Conservation (phyloP, 2,329 filamentous ascomycete species). For the Hawksworthiomyces lignivorus region DNA sequence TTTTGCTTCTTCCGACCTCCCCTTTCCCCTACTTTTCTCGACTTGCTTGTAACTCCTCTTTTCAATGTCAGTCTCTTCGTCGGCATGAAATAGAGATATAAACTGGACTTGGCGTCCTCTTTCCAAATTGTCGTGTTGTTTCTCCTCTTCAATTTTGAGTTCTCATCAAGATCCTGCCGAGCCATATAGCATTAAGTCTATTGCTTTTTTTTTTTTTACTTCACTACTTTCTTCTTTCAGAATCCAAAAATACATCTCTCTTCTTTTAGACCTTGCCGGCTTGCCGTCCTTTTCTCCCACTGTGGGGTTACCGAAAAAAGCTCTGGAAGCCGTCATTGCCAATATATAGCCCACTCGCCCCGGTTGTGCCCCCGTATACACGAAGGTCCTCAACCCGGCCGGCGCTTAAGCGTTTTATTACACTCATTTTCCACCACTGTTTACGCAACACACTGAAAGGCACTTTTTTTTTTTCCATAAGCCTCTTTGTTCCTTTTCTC, state of each 20-base stretch:
- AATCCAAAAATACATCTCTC: constrained; percentile 6
- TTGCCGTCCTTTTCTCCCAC: background rate
- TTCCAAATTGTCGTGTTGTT: too few relatives aligned
- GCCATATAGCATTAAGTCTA: too few relatives aligned
- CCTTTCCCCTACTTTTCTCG: background rate
- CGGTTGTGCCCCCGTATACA: constrained; percentile 1
- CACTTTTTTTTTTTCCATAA: too few relatives aligned
- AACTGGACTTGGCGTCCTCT: too few relatives aligned
- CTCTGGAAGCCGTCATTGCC: constrained; percentile 5
- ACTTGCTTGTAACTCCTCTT: background rate
- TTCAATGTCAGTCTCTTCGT: too few relatives aligned
- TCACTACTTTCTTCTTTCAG: background rate
- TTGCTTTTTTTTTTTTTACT: background rate
- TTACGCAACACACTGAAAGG: background rate
- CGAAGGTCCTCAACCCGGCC: constrained; percentile 6
- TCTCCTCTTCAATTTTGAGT: background rate
- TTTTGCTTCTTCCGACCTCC: background rate
- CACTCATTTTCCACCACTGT: constrained; percentile 8
- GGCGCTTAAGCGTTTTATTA: constrained; percentile 9
- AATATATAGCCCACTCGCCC: constrained; percentile 4
- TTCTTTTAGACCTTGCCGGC: background rate
- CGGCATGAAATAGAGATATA: too few relatives aligned
- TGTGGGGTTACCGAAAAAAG: constrained; percentile 7
- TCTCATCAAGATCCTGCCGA: too few relatives aligned
- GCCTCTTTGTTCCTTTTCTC: background rate